Conservation (phyloP, 192 early-diverging fungal genomes). For the Rhizophagus sp. region DNA sequence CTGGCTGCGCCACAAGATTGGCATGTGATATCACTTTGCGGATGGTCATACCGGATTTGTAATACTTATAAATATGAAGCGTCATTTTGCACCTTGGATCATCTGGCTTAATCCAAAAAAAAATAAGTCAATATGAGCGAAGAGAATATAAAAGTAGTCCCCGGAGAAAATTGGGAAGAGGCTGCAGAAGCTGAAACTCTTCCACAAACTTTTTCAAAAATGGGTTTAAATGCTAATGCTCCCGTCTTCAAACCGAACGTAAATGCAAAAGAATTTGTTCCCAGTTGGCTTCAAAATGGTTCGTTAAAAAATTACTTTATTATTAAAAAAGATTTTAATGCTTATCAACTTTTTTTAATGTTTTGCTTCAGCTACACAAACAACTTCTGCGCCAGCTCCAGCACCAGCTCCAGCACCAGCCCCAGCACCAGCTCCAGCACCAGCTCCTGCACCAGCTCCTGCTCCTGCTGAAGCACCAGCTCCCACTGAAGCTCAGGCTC, state of each 20-base stretch:
- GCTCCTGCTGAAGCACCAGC: constrained; percentile 35
- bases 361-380: constrained; percentile 25
- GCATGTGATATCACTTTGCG: no score
- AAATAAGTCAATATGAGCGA: constrained; percentile 33
- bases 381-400: constrained; percentile 30
- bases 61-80: no score
- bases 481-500: not conserved
- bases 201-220: constrained; percentile 50
- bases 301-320: constrained; percentile 34
- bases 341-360: not conserved
- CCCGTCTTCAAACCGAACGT: constrained; percentile 68
- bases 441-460: constrained; percentile 26
- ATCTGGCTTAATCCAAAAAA: no score
- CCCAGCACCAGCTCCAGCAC: constrained; percentile 24
- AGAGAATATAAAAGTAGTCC: constrained; percentile 33
- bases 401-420: constrained; percentile 34
- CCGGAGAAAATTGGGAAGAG: constrained; percentile 34
- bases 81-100: no score
- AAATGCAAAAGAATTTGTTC: constrained; percentile 73
- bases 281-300: constrained; percentile 52
- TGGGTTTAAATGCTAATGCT: constrained; percentile 65
- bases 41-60: no score
- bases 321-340: no score
- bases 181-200: constrained; percentile 23
- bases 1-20: no score